These are phyloP conservation scores for Leptographium galeiforme DNA, from an alignment of 2,329 filamentous ascomycete species.

Conservation along the genomic window DNA sequence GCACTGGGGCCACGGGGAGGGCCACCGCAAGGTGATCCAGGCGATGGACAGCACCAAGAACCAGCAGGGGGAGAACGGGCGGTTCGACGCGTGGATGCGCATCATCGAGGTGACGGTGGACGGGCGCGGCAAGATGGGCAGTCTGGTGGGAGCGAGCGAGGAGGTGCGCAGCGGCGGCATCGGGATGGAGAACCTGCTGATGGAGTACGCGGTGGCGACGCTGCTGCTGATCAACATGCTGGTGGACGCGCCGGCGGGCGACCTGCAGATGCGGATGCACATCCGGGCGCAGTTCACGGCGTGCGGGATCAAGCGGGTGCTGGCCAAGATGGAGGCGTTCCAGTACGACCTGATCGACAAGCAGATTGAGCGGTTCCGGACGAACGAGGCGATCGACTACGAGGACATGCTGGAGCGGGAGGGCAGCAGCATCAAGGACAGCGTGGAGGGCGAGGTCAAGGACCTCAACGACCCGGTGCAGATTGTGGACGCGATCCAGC, in stretches of 20 bases:
- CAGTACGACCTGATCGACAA: slow-evolving; percentile 98
- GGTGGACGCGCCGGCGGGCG: slow-evolving; percentile 77
- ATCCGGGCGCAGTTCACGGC: slow-evolving; percentile 92
- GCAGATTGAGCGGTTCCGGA: slow-evolving; percentile 85
- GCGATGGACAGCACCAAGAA: slow-evolving; percentile 85
- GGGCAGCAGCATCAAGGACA: slow-evolving; percentile 80
- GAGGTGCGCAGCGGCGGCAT: slow-evolving; percentile 92
- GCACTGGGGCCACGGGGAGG: slow-evolving; percentile 76
- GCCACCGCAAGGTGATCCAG: slow-evolving; percentile 86
- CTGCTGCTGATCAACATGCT: slow-evolving; percentile 95
- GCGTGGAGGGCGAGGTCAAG: slow-evolving; percentile 70
- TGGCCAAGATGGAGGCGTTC: slow-evolving; percentile 95
- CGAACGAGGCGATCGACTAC: slow-evolving; percentile 95
- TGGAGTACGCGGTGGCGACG: slow-evolving; percentile 96
- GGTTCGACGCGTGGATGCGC: slow-evolving; percentile 98
- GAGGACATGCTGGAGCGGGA: slow-evolving; percentile 92
- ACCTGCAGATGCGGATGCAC: slow-evolving; percentile 83
- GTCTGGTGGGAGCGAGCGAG: slow-evolving; percentile 88
- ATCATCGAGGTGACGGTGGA: slow-evolving; percentile 95
- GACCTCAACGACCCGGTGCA: slow-evolving; percentile 87
- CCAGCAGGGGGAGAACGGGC: slow-evolving; percentile 78
- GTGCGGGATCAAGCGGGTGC: slow-evolving; percentile 85
- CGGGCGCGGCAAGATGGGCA: slow-evolving; percentile 96
- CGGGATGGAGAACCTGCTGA: slow-evolving; percentile 95
- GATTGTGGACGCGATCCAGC: slow-evolving; percentile 86